Evolutionary conservation across 106 monocot genomes (phyloP), one percentile per base, ranked within the genome.

Genomic region (Gastrodia elata): DNA sequence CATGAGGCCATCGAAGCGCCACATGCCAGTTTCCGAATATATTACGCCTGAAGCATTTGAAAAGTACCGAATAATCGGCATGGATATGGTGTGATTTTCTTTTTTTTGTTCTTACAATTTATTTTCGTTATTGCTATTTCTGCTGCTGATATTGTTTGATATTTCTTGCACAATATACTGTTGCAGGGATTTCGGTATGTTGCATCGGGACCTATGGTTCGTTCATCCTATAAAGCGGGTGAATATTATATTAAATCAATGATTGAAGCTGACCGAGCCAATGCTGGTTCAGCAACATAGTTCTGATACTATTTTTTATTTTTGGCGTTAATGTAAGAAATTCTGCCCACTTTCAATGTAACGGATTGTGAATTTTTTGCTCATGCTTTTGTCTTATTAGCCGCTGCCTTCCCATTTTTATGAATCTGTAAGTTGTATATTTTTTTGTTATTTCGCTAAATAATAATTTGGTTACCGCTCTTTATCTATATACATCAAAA

Each of bases 1-100:
- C 64, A 93, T 93, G 93, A 83, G 90, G 15, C 93, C 90, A 46
- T 85, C 93, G 8, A 93, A 93, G 40, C 76, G 87, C 24, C 93
- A 93, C 68, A 93, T 93, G 93, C 90, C 89, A 15, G 93, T 93
- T 15, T 87, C 87, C 42, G 90, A 93, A 52, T 90, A 89, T 71
- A 79, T 93, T 15, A 87, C 93, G 8, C 93, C 93, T 2, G 87
- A 90, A 78, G 89, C 89, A 68, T 93, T 93, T 55, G 90, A 93
- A 27, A 82, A 75, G 72, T 93, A 93, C 42, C 81, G 79, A 18
- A 41, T 74, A 14, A 77, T 89, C 68, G 93, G 89, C 39, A 73
- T 77, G 70, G 83, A 93, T 33, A 90, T 93, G 93, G 93, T 93
- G 85, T 73, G 26, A 15, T 30, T 48, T 10, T 55, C 8, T 42